Conservation (phyloP, 2,329 filamentous ascomycete genomes). For the Chaetomium olivaceum region DNA sequence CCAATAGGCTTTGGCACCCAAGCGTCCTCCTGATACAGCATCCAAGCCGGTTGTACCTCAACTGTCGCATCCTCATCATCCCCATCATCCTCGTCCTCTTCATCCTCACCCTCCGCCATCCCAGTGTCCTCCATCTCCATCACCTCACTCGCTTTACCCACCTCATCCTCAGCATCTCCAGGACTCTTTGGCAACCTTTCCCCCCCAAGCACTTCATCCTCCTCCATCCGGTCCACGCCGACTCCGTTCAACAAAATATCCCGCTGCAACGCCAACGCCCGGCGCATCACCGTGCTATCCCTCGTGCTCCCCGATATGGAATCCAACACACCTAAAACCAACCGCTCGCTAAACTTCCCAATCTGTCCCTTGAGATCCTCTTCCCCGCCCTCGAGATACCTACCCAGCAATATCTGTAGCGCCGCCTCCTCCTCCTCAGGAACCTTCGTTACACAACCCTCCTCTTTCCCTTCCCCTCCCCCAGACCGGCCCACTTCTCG, state of each 20-base stretch:
- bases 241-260: slow-evolving; percentile 40
- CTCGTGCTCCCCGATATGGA: slow-evolving; percentile 44
- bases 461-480: too few relatives aligned
- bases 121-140: slow-evolving; percentile 32
- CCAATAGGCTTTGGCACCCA: slow-evolving; percentile 63
- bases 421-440: neutral
- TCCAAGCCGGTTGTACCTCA: slow-evolving; percentile 46
- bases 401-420: slow-evolving; percentile 10
- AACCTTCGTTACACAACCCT: neutral
- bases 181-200: neutral
- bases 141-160: slow-evolving; percentile 32
- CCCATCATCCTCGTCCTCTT: slow-evolving; percentile 15
- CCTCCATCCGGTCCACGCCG: slow-evolving; percentile 23
- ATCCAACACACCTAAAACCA: slow-evolving; percentile 42
- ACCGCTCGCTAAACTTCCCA: slow-evolving; percentile 40
- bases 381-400: slow-evolving; percentile 20
- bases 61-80: slow-evolving; percentile 22
- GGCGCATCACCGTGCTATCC: slow-evolving; percentile 47
- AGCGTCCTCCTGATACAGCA: slow-evolving; percentile 47
- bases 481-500: neutral
- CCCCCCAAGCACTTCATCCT: slow-evolving; percentile 9
- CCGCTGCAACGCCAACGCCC: slow-evolving; percentile 47
- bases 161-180: slow-evolving; percentile 30
- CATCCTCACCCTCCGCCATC: slow-evolving; percentile 24
- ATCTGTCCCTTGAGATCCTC: slow-evolving; percentile 37